phyloP scores from a whole-genome alignment of 306 rosid genomes.

The Hylodesmum podocarpum region DNA sequence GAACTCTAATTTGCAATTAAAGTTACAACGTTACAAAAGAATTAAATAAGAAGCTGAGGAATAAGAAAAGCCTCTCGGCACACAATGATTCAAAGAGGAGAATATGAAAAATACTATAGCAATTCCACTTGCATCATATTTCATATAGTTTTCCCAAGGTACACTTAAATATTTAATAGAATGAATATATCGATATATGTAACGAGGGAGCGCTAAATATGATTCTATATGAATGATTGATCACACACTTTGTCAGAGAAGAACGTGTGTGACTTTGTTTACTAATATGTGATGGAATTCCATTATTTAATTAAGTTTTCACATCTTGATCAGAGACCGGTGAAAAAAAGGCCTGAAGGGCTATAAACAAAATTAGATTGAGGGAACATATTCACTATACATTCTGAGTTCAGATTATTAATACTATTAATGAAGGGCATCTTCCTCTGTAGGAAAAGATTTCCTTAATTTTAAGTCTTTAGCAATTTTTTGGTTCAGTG shows the following conservation, averaged over 20 bases:
- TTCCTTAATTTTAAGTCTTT: background rate
- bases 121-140: constrained; percentile 14
- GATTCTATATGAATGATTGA: constrained; percentile 4
- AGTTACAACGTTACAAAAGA: background rate
- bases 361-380: background rate
- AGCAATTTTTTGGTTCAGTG: background rate
- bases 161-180: background rate
- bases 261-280: constrained; percentile 21
- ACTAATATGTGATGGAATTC: background rate
- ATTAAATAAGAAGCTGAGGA: too few relatives aligned
- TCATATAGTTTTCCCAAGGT: background rate
- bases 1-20: background rate
- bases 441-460: background rate
- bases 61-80: background rate
- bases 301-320: background rate
- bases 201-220: background rate
- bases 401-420: background rate
- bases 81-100: background rate
- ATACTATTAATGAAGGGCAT: background rate
- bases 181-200: background rate
- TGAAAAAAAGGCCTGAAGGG: background rate
- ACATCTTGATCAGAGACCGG: background rate
- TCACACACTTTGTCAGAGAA: constrained; percentile 31
- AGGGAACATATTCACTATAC: background rate
- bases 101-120: background rate